Base-by-base conservation (phyloP, 352 stramenopile species). In the Pythium brassicae region DNA sequence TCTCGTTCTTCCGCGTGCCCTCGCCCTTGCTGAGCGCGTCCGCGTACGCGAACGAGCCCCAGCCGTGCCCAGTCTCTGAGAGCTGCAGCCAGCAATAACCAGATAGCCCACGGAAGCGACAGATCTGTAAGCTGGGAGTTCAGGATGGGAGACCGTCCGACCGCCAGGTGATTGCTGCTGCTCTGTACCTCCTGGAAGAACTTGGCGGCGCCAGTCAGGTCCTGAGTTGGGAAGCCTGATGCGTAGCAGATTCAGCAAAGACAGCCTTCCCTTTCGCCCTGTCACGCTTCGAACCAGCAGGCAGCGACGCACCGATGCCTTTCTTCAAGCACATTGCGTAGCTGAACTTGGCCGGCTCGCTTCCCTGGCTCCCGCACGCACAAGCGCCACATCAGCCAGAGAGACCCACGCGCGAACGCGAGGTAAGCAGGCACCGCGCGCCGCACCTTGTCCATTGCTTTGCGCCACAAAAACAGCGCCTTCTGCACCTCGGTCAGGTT, bases 321-420 rank as follows among this genome's bases (percentile, higher is more conserved):
- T 85, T 89, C 65, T 91, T 92, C 62, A 93, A 71, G 43, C 78
- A 92, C 66, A 86, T 68, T 0, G 85, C 85, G 42, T 92, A 89
- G 64, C 83, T 94, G 68, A 84, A 94, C 68, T 92, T 94, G 63
- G 85, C 78, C 50, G 86, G 78, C 14, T 87, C 63, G 62, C 83
- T 89, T 43, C 85, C 85, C 78, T 89, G 27, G 35, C 9, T 4
- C 8, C n/a, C 19, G 20, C 12, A 40, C 35, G 0, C 15, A 40
- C 19, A 50, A 5, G n/a, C n/a, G n/a, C n/a, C n/a, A n/a, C n/a
- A n/a, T n/a, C n/a, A n/a, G n/a, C n/a, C n/a, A n/a, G n/a, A n/a
- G n/a, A n/a, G n/a, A n/a, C n/a, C n/a, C n/a, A n/a, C n/a, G n/a
- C n/a, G n/a, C n/a, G n/a, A n/a, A n/a, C 26, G 23, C 15, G 8